Conservation (phyloP, 2,329 filamentous ascomycete species). For the Elsinoe ampelina region DNA sequence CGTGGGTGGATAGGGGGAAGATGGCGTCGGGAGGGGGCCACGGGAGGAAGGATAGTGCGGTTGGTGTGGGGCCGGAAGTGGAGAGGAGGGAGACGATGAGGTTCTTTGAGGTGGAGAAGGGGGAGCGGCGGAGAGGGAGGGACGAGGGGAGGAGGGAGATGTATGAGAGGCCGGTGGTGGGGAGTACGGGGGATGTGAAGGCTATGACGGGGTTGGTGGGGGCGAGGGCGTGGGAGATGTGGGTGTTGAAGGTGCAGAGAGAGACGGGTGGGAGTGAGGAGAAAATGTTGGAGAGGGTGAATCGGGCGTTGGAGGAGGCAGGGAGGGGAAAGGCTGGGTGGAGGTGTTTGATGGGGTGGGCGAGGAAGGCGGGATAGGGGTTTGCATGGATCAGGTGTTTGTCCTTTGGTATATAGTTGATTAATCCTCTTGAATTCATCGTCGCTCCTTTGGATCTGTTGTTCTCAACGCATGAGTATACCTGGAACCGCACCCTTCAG, state of each 20-base stretch:
- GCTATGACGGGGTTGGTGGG: slow-evolving; percentile 69
- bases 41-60: slow-evolving; percentile 6
- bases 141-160: slow-evolving; percentile 18
- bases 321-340: slow-evolving; percentile 49
- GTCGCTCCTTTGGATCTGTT: no score
- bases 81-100: slow-evolving; percentile 4
- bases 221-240: slow-evolving; percentile 90
- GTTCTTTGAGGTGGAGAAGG: slow-evolving; percentile 11
- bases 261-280: slow-evolving; percentile 64
- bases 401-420: no score
- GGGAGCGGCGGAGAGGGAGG: neutral
- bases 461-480: no score
- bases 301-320: slow-evolving; percentile 51
- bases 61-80: neutral
- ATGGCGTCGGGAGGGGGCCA: neutral
- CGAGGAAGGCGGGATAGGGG: slow-evolving; percentile 39
- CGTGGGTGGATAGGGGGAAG: slow-evolving; percentile 27
- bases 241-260: slow-evolving; percentile 79
- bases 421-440: no score
- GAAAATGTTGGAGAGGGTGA: slow-evolving; percentile 46
- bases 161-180: slow-evolving; percentile 26
- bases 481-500: no score
- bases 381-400: neutral
- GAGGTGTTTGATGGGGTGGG: slow-evolving; percentile 52
- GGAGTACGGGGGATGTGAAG: slow-evolving; percentile 28